Evolutionary conservation across 2,329 filamentous ascomycete genomes (phyloP).

Genomic region (Diaporthe sp.): DNA sequence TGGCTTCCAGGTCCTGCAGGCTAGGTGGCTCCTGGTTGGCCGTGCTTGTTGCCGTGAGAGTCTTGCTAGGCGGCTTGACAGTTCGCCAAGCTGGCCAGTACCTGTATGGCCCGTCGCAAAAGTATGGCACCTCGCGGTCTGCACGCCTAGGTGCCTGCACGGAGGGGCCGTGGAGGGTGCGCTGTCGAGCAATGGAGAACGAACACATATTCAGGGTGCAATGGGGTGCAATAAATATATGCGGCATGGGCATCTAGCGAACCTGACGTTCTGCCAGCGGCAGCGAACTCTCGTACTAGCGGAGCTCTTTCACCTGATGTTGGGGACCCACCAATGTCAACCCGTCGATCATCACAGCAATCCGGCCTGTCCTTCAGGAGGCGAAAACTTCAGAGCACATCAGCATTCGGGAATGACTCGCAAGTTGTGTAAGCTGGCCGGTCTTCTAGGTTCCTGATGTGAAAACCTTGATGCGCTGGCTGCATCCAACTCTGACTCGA

Average conservation of each 20-base stretch:
- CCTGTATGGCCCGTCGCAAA: conserved; percentile 5
- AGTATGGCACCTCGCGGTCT: not conserved
- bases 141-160: not conserved
- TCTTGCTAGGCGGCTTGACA: conserved; percentile 11
- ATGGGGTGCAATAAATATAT: conserved; percentile 9
- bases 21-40: conserved; percentile 9
- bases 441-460: not conserved
- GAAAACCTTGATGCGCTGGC: conserved; percentile 13
- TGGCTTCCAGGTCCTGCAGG: conserved; percentile 5
- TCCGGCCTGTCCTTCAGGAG: conserved; percentile 24
- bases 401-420: conserved; percentile 35
- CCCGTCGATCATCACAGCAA: conserved; percentile 16
- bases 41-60: conserved; percentile 1
- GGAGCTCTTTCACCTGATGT: conserved; percentile 26
- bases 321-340: conserved; percentile 20
- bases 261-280: conserved; percentile 14
- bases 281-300: not conserved
- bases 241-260: conserved; percentile 11
- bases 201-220: conserved; percentile 33
- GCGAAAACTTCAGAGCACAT: conserved; percentile 26
- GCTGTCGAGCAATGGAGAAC: conserved; percentile 29
- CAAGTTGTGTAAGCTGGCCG: conserved; percentile 12
- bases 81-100: conserved; percentile 20
- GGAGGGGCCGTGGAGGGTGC: conserved; percentile 29
- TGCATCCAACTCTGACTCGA: conserved; percentile 30